Evolutionary conservation across 202 grass and related monocot genomes (phyloP).

Genomic region (Bolboschoenoplectus hybrid): DNA sequence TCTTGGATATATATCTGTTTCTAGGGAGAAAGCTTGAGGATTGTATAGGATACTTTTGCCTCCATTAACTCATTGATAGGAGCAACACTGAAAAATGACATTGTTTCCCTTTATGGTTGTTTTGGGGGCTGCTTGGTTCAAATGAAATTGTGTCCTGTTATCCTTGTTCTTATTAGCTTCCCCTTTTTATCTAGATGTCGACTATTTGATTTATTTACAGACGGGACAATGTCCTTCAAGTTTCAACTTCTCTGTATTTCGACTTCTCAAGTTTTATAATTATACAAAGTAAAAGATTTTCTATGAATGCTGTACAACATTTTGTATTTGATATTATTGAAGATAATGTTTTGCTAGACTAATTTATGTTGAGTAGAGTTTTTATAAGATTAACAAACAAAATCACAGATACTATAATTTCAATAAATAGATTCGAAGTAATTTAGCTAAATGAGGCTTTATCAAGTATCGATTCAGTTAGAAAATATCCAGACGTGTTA

Average conservation of each 20-base stretch:
- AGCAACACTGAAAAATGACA: not conserved
- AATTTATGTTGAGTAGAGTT: not conserved
- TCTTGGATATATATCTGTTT: slow-evolving; percentile 23
- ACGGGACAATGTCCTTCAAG: not conserved
- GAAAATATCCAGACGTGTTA: not conserved
- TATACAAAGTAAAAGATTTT: not conserved
- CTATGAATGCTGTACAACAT: not conserved
- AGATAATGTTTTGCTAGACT: not conserved
- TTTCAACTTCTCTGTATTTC: not conserved
- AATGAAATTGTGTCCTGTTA: slow-evolving; percentile 19
- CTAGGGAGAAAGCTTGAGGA: slow-evolving; percentile 3
- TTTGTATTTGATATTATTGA: not conserved
- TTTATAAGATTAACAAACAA: not conserved
- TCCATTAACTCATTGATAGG: not conserved
- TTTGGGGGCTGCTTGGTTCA: not conserved
- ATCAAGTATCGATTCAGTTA: not conserved
- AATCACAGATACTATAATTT: slow-evolving; percentile 1
- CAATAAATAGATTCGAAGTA: not conserved
- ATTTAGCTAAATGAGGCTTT: not conserved
- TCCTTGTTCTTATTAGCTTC: slow-evolving; percentile 16
- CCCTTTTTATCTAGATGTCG: not conserved
- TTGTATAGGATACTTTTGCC: slow-evolving; percentile 22
- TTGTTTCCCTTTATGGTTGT: not conserved
- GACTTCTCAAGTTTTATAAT: not conserved
- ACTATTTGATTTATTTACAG: too few relatives aligned